Base-by-base conservation (phyloP, 805 yeast genomes). In the Metschnikowia bowlesiae region DNA sequence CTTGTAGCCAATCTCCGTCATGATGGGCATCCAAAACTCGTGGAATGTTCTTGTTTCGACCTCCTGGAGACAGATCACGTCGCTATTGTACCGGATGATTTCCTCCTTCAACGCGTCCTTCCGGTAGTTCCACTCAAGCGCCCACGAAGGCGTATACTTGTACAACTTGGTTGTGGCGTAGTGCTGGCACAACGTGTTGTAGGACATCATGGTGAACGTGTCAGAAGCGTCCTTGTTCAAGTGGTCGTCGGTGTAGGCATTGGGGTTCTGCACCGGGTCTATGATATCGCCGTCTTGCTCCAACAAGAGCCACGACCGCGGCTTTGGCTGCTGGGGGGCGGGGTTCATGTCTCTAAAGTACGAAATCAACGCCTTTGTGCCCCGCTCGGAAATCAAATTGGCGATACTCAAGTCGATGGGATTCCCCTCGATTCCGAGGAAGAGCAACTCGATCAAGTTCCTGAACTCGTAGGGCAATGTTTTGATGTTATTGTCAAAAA, bases 61-160 rank as follows among this genome's bases (percentile, higher is more conserved):
- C 69, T 94, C 99, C 74, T 94, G 99, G 69, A 94, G 73, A 74
- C 98, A 91, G 22, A 94, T 68, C 35, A 94, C 75, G 66, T 94
- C 97, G 28, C 91, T 79, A 49, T 80, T 76, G 56, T 74, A 78
- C 10, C 76, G 73, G 40, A 83, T 61, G 13, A 94, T 77, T 66
- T 94, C 96, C 54, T 85, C 82, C 50, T 83, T 82, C 55, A 94
- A 76, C 38, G 81, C 74, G 53, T 87, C 84, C 62, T 86, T 81
- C 68, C 99, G 85, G 69, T 85, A 90, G 10, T 87, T 87, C 98
- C 98, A 92, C 47, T 83, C 82, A 54, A 94, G 78, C 2, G 98
- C 99, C 98, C 99, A 94, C 1, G 96, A 82, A 22, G 98, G 98
- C 1, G 98, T 90, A 65, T 88, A 92, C 61, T 87, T 92, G 68